A percentile compares a stretch with the other conserved stretches of the same genome.
phyloP scores from a whole-genome alignment of 2,329 filamentous ascomycete genomes.

The Geosmithia putterillii region DNA sequence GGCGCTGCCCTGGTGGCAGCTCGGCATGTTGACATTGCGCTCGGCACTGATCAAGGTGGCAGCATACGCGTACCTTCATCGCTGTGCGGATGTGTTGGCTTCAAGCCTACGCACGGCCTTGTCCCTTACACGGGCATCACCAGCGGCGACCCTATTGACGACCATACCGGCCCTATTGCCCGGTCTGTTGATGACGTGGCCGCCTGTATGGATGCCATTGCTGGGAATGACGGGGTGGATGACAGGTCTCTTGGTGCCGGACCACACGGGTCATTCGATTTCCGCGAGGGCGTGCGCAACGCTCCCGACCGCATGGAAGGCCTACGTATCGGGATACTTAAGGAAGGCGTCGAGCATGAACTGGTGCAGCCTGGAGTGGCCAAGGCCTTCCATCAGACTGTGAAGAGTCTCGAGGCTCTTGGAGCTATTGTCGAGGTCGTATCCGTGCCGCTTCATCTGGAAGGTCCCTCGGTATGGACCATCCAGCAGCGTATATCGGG shows the following conservation, averaged over 20 bases:
- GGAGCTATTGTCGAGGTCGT: slow-evolving; percentile 37
- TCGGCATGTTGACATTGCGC: slow-evolving; percentile 27
- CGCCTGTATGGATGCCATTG: slow-evolving; percentile 27
- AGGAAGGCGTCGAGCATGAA: slow-evolving; percentile 27
- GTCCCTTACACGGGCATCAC: slow-evolving; percentile 38
- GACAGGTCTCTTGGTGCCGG: slow-evolving; percentile 25
- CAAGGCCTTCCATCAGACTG: slow-evolving; percentile 26
- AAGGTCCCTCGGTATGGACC: slow-evolving; percentile 38
- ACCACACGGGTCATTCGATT: slow-evolving; percentile 12
- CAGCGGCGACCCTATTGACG: slow-evolving; percentile 34
- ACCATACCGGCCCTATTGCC: slow-evolving; percentile 34
- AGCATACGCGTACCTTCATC: slow-evolving; percentile 31
- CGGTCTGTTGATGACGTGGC: slow-evolving; percentile 26
- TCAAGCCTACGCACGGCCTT: slow-evolving; percentile 38
- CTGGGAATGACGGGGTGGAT: slow-evolving; percentile 35
- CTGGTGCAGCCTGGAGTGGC: slow-evolving; percentile 25
- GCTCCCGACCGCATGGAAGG: slow-evolving; percentile 7
- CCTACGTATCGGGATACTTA: slow-evolving; percentile 27
- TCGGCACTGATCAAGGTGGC: slow-evolving; percentile 35
- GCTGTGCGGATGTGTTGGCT: slow-evolving; percentile 25
- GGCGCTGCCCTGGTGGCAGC: slow-evolving; percentile 30
- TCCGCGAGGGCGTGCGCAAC: background rate
- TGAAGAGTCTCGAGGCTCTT: slow-evolving; percentile 24
- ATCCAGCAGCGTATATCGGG: slow-evolving; percentile 31
- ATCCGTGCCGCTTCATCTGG: slow-evolving; percentile 33